Evolutionary conservation across 2,329 filamentous ascomycete genomes (phyloP), one percentile per base, ranked within the genome.

Genomic region (Xylaria sp.): DNA sequence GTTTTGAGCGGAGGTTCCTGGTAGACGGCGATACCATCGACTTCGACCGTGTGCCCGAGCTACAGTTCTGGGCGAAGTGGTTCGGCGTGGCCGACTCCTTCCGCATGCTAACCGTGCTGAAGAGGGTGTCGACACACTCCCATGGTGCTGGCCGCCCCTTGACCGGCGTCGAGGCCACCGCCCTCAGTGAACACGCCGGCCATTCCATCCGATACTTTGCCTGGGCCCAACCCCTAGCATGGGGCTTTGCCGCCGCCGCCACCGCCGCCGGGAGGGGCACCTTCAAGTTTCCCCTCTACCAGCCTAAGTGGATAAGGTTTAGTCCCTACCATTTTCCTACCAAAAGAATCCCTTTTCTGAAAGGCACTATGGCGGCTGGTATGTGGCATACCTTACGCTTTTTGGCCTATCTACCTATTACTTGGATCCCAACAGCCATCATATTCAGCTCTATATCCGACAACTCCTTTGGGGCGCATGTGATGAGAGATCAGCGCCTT

Each of bases 221-320:
- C 13, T 79, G 76, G 71, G 74, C 75, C 60, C 71, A 74, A 66
- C 74, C 78, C 20, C 68, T 78, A 26, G 67, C 74, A 1, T 1
- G 72, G 0, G 73, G 66, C 20, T 15, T 77, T 1, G 75, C 79
- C 6, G 65, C 60, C 2, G 71, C 66, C 53, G 36, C 79, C 59
- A 66, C 80, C 1, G 78, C 74, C 40, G 66, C 72, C 10, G 75
- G 76, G 4, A 77, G 79, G 48, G 71, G 71, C 23, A 79, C 74
- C 3, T 82, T 80, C 72, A 78, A 76, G 6, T 84, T 85, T 70
- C 81, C 82, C 17, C 77, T 84, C 48, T 81, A 78, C 73, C 77
- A 73, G 44, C 81, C 81, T 2, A 78, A 79, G 53, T 72, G 75
- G 44, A 58, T 65, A 23, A 72, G 56, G 33, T 79, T 80, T 44